These are phyloP conservation scores for Penicillium atrosanguineum DNA, from an alignment of 495 filamentous ascomycete genomes.

Conservation along the genomic window DNA sequence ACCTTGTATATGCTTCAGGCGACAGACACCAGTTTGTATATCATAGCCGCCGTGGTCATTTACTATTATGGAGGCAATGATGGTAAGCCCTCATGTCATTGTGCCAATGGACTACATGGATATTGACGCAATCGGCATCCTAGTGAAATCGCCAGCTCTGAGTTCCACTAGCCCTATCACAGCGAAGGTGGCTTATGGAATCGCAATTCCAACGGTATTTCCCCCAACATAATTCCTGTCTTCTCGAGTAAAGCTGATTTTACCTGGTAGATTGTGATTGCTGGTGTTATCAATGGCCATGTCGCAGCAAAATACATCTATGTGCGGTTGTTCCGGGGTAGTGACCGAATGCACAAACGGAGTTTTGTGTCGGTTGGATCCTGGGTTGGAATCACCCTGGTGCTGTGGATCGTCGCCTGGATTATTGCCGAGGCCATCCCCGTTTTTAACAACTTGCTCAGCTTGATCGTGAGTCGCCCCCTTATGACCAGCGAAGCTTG, in stretches of 20 bases:
- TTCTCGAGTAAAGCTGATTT: background rate
- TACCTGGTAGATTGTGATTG: background rate
- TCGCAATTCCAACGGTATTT: background rate
- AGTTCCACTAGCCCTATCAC: conserved; percentile 42
- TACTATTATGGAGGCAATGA: conserved; percentile 51
- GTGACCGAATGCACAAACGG: conserved; percentile 2
- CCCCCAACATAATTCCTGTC: background rate
- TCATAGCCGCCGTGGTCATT: conserved; percentile 60
- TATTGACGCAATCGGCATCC: conserved; percentile 40
- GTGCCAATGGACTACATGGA: background rate
- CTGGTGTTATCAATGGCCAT: background rate
- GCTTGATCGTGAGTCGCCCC: conserved; percentile 4
- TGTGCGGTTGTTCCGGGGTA: conserved; percentile 1
- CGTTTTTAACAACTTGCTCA: conserved; percentile 4
- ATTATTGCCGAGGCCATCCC: conserved; percentile 8
- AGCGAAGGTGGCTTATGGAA: background rate
- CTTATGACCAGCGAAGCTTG: background rate
- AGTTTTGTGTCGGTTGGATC: background rate
- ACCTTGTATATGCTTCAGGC: conserved; percentile 57
- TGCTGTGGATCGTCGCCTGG: conserved; percentile 7
- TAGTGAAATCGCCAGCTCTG: conserved; percentile 66
- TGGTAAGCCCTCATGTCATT: background rate
- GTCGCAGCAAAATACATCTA: background rate
- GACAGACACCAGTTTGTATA: conserved; percentile 64
- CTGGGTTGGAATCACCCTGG: conserved; percentile 4